These are phyloP conservation scores for Craspedostauros australis DNA, from an alignment of 108 stramenopile genomes.

Conservation along the genomic window DNA sequence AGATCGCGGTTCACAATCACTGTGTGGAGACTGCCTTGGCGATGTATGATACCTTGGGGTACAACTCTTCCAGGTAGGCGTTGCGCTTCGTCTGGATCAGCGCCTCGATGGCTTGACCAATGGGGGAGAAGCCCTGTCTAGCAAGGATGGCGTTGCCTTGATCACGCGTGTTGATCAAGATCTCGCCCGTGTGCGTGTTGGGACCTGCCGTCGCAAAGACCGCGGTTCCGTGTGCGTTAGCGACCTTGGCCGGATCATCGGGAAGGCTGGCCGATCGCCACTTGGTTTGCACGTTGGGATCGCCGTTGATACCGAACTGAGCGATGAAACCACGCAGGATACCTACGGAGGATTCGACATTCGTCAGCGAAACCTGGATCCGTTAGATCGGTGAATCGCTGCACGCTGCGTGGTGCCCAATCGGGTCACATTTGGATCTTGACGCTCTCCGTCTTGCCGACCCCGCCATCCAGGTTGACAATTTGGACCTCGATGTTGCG, in stretches of 20 bases:
- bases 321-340: constrained; percentile 86
- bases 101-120: constrained; percentile 84
- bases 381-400: constrained; percentile 63
- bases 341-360: constrained; percentile 81
- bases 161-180: constrained; percentile 75
- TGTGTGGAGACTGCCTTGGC: too few species aligned
- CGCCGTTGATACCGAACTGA: constrained; percentile 89
- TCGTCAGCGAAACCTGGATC: constrained; percentile 51
- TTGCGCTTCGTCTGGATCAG: constrained; percentile 77
- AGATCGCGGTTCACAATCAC: too few species aligned
- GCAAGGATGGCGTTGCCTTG: constrained; percentile 79
- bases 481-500: constrained; percentile 57
- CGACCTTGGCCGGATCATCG: constrained; percentile 84
- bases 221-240: constrained; percentile 77
- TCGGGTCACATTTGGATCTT: constrained; percentile 62
- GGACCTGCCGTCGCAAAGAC: constrained; percentile 90
- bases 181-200: constrained; percentile 84
- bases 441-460: constrained; percentile 53
- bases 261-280: constrained; percentile 49
- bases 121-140: constrained; percentile 89
- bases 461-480: constrained; percentile 57
- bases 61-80: constrained; percentile 53
- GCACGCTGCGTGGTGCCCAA: constrained; percentile 75
- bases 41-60: constrained; percentile 78
- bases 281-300: constrained; percentile 60